Percentiles rank a stretch among this genome's conserved stretches.
Conservation (phyloP, 805 yeast species). For the Spencermartinsiella europaea region DNA sequence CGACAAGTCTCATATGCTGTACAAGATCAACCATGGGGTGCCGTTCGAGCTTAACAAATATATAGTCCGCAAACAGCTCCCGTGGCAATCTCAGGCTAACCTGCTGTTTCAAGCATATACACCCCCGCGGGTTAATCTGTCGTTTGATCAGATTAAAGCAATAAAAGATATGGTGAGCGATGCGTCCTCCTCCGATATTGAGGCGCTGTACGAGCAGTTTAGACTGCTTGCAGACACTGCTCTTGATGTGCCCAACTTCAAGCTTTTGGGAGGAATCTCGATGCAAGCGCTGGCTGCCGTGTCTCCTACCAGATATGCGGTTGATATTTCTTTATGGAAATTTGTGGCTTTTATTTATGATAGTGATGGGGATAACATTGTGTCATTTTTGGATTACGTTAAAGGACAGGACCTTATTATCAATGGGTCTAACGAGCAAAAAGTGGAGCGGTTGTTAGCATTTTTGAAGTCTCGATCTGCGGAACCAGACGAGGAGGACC, state of each 20-base stretch:
- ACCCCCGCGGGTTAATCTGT: not conserved
- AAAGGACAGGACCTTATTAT: slow-evolving; percentile 7
- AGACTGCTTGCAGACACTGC: slow-evolving; percentile 9
- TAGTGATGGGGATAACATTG: slow-evolving; percentile 7
- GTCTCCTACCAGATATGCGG: slow-evolving; percentile 7
- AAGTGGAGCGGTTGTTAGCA: not conserved
- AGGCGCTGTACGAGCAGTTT: slow-evolving; percentile 21
- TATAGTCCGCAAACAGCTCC: slow-evolving; percentile 7
- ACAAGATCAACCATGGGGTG: slow-evolving; percentile 18
- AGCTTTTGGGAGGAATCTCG: not conserved
- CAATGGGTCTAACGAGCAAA: not conserved
- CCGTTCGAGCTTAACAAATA: slow-evolving; percentile 8
- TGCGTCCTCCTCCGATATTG: slow-evolving; percentile 8
- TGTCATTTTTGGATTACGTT: slow-evolving; percentile 11
- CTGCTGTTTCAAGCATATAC: not conserved
- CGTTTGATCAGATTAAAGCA: slow-evolving; percentile 12
- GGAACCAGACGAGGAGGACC: not conserved
- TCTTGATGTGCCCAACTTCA: not conserved
- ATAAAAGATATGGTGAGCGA: not conserved
- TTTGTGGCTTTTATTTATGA: slow-evolving; percentile 10
- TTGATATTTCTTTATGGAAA: not conserved
- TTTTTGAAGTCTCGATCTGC: not conserved
- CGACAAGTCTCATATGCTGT: slow-evolving; percentile 20
- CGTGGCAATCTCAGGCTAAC: slow-evolving; percentile 14
- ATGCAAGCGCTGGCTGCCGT: slow-evolving; percentile 1